These are phyloP conservation scores for Chloropicon primus DNA, from an alignment of 139 green algal species.

Conservation along the genomic window DNA sequence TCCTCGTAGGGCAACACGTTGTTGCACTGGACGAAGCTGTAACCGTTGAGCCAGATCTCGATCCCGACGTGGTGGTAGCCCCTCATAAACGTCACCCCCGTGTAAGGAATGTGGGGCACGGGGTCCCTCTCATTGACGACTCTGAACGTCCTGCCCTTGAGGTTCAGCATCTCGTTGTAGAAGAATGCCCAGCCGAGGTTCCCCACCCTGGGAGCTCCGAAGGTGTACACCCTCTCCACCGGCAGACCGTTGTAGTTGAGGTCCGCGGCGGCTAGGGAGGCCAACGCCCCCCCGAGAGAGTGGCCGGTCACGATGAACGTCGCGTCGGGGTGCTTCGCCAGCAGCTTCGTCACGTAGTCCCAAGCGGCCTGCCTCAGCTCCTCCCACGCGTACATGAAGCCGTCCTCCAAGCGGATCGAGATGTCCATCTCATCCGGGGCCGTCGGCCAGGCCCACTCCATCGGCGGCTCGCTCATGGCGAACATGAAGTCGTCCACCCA, in stretches of 20 bases:
- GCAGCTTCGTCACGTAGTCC: background rate
- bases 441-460: background rate
- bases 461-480: background rate
- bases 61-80: background rate
- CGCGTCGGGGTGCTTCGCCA: conserved; percentile 13
- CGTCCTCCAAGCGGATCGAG: background rate
- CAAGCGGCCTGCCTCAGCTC: background rate
- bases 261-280: conserved; percentile 64
- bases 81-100: background rate
- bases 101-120: background rate
- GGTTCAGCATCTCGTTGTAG: conserved; percentile 38
- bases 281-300: conserved; percentile 67
- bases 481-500: background rate
- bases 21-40: background rate
- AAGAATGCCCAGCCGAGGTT: conserved; percentile 45
- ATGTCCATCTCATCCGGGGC: background rate
- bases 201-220: conserved; percentile 59
- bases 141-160: background rate
- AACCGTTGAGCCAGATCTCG: background rate
- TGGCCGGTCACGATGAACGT: conserved; percentile 53
- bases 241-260: conserved; percentile 13
- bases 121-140: background rate
- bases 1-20: background rate
- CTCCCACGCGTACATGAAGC: background rate
- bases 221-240: conserved; percentile 51